phyloP scores from a whole-genome alignment of 352 stramenopile species.

The Plasmopara viticola region DNA sequence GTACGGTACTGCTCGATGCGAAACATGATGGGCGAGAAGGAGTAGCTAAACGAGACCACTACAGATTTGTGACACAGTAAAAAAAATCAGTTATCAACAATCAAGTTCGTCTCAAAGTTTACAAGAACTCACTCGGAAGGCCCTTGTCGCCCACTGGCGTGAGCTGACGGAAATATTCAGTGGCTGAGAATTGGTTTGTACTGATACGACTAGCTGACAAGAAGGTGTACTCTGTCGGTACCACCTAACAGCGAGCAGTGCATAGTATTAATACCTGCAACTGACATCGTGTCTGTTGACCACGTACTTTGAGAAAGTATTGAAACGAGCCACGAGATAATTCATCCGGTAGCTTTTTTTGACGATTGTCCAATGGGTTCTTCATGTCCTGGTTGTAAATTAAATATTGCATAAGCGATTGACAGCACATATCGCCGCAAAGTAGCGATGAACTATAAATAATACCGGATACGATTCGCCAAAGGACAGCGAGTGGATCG shows the following conservation, averaged over 20 bases:
- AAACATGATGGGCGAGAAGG: constrained; percentile 95
- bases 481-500: constrained; percentile 59
- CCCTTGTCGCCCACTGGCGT: constrained; percentile 84
- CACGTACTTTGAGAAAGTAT: constrained; percentile 76
- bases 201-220: constrained; percentile 82
- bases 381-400: constrained; percentile 59
- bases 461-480: constrained; percentile 65
- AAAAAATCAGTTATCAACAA: neutral
- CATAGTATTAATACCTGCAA: too few relatives aligned
- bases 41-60: constrained; percentile 96
- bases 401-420: neutral
- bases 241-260: constrained; percentile 56
- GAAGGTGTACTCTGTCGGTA: constrained; percentile 93
- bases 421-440: neutral
- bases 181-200: constrained; percentile 98
- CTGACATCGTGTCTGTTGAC: neutral
- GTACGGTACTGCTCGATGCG: constrained; percentile 91
- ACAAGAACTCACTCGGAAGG: constrained; percentile 47
- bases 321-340: constrained; percentile 62
- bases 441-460: neutral
- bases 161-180: constrained; percentile 90
- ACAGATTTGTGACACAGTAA: constrained; percentile 20
- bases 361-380: constrained; percentile 66
- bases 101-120: neutral
- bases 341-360: constrained; percentile 44